These are phyloP conservation scores for Populus davidiana DNA, from an alignment of 345 rosid species.

Conservation along the genomic window DNA sequence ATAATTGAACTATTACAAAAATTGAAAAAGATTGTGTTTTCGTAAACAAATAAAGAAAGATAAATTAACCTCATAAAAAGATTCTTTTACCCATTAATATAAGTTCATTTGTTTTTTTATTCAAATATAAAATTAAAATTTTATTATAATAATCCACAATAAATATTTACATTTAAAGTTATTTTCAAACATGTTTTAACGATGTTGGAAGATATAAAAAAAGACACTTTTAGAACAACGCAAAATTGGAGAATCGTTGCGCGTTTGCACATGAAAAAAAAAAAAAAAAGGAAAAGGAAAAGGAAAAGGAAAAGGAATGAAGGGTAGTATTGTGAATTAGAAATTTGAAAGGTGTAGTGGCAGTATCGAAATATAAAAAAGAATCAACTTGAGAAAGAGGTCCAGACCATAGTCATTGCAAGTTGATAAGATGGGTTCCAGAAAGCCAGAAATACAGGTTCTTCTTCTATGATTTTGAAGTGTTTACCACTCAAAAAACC, in stretches of 20 bases:
- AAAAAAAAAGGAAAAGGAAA: no score
- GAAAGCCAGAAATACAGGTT: slow-evolving; percentile 1
- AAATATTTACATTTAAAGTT: no score
- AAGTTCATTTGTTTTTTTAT: no score
- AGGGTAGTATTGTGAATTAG: neutral
- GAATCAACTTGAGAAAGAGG: neutral
- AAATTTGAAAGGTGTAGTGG: neutral
- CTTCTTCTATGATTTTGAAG: neutral
- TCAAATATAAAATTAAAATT: no score
- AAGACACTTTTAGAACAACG: neutral
- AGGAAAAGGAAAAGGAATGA: neutral
- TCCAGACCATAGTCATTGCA: slow-evolving; percentile 5
- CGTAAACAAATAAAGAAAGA: no score
- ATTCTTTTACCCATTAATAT: no score
- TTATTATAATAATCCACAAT: no score
- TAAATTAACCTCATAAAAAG: no score
- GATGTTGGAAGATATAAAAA: no score
- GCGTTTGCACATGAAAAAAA: neutral
- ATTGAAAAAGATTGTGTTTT: no score
- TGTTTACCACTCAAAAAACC: neutral
- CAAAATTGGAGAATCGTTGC: neutral
- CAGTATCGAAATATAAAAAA: neutral
- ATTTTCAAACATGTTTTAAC: no score
- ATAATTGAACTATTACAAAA: no score
- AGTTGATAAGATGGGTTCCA: neutral